Conservation (phyloP, 495 filamentous ascomycete genomes). For the Penicillium bovifimosum region DNA sequence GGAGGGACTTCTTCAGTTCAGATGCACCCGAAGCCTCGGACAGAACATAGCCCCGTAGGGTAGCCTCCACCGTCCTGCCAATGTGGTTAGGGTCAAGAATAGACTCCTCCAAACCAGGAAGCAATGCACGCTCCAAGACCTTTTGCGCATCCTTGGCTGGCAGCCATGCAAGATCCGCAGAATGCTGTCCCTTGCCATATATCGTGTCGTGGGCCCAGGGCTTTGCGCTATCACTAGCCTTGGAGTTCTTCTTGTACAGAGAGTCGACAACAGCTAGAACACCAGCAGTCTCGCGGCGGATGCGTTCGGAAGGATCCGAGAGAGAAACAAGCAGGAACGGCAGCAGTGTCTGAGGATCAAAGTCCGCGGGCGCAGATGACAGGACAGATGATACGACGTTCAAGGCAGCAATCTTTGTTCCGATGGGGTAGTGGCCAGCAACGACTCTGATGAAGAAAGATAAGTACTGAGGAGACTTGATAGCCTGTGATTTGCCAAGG, state of each 20-base stretch:
- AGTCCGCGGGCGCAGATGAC: constrained; percentile 38
- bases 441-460: constrained; percentile 73
- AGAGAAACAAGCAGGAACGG: constrained; percentile 73
- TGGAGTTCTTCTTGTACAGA: constrained; percentile 43
- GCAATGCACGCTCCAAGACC: constrained; percentile 57
- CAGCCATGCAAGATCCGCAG: constrained; percentile 54
- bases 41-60: constrained; percentile 43
- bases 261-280: constrained; percentile 46
- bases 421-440: constrained; percentile 62
- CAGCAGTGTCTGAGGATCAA: constrained; percentile 70
- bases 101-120: constrained; percentile 75
- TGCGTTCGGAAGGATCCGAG: constrained; percentile 62
- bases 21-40: constrained; percentile 36
- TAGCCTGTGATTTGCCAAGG: constrained; percentile 50
- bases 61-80: constrained; percentile 50
- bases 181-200: constrained; percentile 50
- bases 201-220: constrained; percentile 51
- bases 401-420: constrained; percentile 63
- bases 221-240: constrained; percentile 25
- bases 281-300: constrained; percentile 68
- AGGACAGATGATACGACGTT: constrained; percentile 52
- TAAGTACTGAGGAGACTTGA: constrained; percentile 59
- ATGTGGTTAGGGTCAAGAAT: constrained; percentile 66
- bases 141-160: constrained; percentile 48
- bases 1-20: constrained; percentile 60